Evolutionary conservation across 2,329 filamentous ascomycete genomes (phyloP).

Genomic region (Fusarium tanahbumbuense): DNA sequence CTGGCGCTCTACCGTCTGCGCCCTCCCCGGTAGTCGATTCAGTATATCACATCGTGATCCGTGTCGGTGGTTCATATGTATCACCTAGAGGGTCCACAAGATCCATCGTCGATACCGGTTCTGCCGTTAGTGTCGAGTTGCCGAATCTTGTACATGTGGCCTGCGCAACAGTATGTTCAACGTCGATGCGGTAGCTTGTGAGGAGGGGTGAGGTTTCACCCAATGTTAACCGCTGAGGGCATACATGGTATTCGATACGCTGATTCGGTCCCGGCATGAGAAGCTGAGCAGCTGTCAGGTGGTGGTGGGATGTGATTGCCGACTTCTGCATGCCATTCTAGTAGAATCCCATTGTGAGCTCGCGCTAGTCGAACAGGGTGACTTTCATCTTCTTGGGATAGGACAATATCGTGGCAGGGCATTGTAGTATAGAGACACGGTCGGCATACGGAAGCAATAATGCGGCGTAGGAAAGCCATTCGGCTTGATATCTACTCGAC

Average conservation of each 20-base stretch:
- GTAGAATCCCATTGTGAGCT: not conserved
- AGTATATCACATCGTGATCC: constrained; percentile 17
- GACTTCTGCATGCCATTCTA: accelerated
- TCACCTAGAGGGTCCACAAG: not conserved
- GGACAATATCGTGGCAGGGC: accelerated
- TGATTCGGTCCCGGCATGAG: not conserved
- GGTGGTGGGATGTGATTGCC: not conserved
- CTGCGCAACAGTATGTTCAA: constrained; percentile 15
- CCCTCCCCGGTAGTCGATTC: constrained; percentile 13
- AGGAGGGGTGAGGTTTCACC: constrained; percentile 16
- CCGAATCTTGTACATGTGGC: constrained; percentile 28
- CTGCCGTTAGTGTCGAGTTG: constrained; percentile 7
- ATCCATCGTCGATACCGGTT: not conserved
- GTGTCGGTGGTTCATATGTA: not conserved
- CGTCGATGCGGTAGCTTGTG: constrained; percentile 36
- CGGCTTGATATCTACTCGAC: not conserved
- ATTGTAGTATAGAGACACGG: not conserved
- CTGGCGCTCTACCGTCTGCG: constrained; percentile 11
- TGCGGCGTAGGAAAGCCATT: too few species aligned
- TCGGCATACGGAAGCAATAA: not conserved
- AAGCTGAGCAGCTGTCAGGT: not conserved
- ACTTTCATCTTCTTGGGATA: not conserved
- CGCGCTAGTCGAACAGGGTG: accelerated
- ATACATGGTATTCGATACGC: not conserved
- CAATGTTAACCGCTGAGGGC: not conserved